phyloP scores from a whole-genome alignment of 1,284 basidiomycete genomes.

The Laetiporus sulphureus region DNA sequence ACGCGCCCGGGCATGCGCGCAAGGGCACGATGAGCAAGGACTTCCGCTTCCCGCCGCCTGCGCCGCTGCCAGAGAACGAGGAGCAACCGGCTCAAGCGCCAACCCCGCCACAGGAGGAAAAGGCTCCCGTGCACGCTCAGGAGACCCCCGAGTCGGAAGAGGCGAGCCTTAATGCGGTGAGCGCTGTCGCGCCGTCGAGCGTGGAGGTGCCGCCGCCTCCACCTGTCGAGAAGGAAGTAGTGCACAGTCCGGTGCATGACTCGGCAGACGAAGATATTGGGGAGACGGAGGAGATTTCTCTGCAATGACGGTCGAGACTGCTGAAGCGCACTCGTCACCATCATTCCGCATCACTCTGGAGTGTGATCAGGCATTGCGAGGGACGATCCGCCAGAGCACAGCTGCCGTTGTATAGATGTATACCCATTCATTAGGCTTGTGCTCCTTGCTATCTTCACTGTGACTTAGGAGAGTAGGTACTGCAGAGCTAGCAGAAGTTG shows the following conservation, averaged over 20 bases:
- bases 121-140: constrained; percentile 15
- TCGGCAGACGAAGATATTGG: constrained; percentile 65
- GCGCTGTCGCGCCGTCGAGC: constrained; percentile 47
- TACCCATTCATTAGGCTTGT: no score
- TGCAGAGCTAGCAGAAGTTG: no score
- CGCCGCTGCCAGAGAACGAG: constrained; percentile 21
- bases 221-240: constrained; percentile 65
- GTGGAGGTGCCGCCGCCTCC: constrained; percentile 75
- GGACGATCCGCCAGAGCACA: no score
- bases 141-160: constrained; percentile 15
- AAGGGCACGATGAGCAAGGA: constrained; percentile 71
- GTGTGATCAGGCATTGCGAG: no score
- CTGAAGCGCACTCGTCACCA: no score
- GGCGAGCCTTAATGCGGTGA: constrained; percentile 23
- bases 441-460: no score
- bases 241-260: constrained; percentile 32
- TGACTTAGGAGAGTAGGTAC: no score
- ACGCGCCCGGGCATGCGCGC: constrained; percentile 22
- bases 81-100: constrained; percentile 9
- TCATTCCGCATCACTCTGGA: no score
- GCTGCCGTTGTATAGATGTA: no score
- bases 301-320: no score
- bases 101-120: not conserved
- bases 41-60: constrained; percentile 64
- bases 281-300: constrained; percentile 61